phyloP scores from a whole-genome alignment of 257 asterid genomes.

The Agastache rugosa region DNA sequence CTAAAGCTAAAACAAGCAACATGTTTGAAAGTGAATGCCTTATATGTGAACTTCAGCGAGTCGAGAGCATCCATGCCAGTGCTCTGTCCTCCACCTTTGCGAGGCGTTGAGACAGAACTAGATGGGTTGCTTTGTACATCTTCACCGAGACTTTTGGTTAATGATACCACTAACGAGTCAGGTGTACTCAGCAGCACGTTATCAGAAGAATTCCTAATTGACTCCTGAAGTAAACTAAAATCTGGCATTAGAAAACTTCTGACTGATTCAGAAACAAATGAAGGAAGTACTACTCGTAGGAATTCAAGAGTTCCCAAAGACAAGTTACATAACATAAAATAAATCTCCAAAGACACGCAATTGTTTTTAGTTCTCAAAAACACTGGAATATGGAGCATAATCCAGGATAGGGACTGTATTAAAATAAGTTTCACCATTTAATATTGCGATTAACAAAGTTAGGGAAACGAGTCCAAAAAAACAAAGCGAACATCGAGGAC shows the following conservation, averaged over 20 bases:
- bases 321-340: background rate
- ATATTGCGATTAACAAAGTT: background rate
- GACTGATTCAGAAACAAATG: constrained; percentile 22
- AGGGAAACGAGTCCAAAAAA: background rate
- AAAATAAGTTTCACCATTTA: background rate
- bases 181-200: constrained; percentile 74
- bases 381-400: background rate
- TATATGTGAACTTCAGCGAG: constrained; percentile 80
- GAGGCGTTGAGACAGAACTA: constrained; percentile 62
- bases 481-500: background rate
- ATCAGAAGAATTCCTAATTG: constrained; percentile 93
- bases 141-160: constrained; percentile 59
- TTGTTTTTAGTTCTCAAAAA: background rate
- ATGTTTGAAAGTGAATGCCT: constrained; percentile 52
- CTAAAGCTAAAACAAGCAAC: constrained; percentile 28
- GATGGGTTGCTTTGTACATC: constrained; percentile 61
- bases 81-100: constrained; percentile 68
- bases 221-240: constrained; percentile 66
- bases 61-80: constrained; percentile 82
- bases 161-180: constrained; percentile 80
- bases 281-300: constrained; percentile 3
- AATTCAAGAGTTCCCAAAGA: background rate
- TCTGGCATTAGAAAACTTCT: constrained; percentile 38
- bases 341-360: background rate
- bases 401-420: background rate